phyloP scores from a whole-genome alignment of 2,329 filamentous ascomycete genomes.

The Aspergillus thermomutatus region DNA sequence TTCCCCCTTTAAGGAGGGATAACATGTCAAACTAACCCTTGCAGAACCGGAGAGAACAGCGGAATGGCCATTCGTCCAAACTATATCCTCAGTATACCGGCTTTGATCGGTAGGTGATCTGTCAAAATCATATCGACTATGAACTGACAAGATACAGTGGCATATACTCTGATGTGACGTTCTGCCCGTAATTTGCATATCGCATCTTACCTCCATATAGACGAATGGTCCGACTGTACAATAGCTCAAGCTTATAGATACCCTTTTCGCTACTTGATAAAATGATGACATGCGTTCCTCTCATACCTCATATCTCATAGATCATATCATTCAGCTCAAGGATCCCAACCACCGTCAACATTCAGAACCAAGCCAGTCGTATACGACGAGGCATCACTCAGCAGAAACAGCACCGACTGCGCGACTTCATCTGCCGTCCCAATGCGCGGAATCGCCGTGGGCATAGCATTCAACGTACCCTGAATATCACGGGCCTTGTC shows the following conservation, averaged over 20 bases:
- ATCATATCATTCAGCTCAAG: conserved; percentile 8
- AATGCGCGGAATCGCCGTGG: conserved; percentile 24
- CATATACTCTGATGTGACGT: background rate
- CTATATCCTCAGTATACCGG: conserved; percentile 1
- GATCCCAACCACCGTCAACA: conserved; percentile 48
- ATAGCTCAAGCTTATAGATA: background rate
- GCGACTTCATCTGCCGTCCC: conserved; percentile 38
- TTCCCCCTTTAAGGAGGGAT: background rate
- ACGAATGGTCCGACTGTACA: background rate
- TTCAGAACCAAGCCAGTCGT: conserved; percentile 46
- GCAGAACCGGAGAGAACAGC: conserved; percentile 8
- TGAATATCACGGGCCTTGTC: conserved; percentile 25
- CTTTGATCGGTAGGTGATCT: background rate
- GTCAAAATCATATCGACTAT: conserved; percentile 7
- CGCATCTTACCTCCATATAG: background rate
- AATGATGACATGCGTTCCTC: background rate
- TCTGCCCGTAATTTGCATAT: background rate
- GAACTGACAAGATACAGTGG: conserved; percentile 5
- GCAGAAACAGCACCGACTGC: conserved; percentile 47
- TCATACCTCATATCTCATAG: background rate
- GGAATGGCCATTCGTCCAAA: background rate
- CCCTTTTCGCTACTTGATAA: background rate
- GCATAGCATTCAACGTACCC: conserved; percentile 10
- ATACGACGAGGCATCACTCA: conserved; percentile 46
- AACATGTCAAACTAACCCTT: background rate